Evolutionary conservation across 2,329 filamentous ascomycete genomes (phyloP).

Genomic region (Mycosphaerella sp.): DNA sequence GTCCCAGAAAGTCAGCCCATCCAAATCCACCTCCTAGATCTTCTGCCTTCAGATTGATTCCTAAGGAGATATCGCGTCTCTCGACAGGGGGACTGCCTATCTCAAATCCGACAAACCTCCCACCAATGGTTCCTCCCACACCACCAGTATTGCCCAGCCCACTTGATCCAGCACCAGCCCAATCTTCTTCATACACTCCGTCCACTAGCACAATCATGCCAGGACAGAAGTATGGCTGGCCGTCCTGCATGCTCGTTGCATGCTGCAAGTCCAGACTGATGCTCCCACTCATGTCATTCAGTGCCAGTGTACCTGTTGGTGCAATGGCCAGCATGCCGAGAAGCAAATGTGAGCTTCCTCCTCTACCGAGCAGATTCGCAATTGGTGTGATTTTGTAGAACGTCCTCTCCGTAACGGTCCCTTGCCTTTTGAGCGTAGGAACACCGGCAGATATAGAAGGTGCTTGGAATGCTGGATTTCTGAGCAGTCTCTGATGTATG

Average conservation of each 20-base stretch:
- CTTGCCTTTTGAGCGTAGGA: slow-evolving; percentile 26
- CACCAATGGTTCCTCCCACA: slow-evolving; percentile 85
- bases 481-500: slow-evolving; percentile 82
- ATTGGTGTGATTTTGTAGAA: slow-evolving; percentile 87
- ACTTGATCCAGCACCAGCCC: slow-evolving; percentile 57
- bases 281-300: slow-evolving; percentile 82
- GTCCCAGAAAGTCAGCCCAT: slow-evolving; percentile 93
- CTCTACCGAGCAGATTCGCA: slow-evolving; percentile 66
- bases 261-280: slow-evolving; percentile 78
- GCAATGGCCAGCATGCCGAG: slow-evolving; percentile 75
- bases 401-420: slow-evolving; percentile 55
- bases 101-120: slow-evolving; percentile 82
- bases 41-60: slow-evolving; percentile 46
- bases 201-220: slow-evolving; percentile 96
- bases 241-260: slow-evolving; percentile 67
- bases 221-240: slow-evolving; percentile 84
- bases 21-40: slow-evolving; percentile 78
- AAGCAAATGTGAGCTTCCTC: slow-evolving; percentile 76
- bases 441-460: slow-evolving; percentile 58
- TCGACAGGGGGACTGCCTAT: slow-evolving; percentile 90
- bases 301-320: slow-evolving; percentile 71
- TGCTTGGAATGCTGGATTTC: slow-evolving; percentile 88
- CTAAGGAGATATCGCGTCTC: slow-evolving; percentile 70
- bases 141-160: slow-evolving; percentile 63
- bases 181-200: slow-evolving; percentile 93